Base-by-base conservation (phyloP, 345 rosid genomes). In the Moringa oleifera region DNA sequence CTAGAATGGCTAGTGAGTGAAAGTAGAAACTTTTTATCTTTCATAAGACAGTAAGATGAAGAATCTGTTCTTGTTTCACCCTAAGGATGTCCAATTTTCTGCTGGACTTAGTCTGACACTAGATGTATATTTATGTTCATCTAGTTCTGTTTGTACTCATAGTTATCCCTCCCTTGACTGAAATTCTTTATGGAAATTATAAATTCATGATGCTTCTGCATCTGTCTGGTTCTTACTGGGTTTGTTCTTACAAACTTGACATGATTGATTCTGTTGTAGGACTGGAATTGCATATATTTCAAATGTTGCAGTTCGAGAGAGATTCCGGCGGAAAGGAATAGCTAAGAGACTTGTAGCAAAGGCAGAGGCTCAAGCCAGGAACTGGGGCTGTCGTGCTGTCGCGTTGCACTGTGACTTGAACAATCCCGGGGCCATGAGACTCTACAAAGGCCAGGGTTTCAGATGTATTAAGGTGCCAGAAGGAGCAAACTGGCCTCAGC, bases 201-300 rank as follows among this genome's bases (percentile, higher is more conserved):
- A 16, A 11, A 16, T 1, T 41, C 6, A 4, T 11, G 12, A 41
- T n/a, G n/a, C n/a, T n/a, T n/a, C n/a, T n/a, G n/a, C 47, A 5
- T 4, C 47, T 41, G 12, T 41, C 47, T 15, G 12, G 47, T 41
- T 4, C 9, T 41, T 4, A 41, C 17, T 41, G 47, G 5, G 6
- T 41, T 33, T 50, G 25, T 45, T 18, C 33, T 25, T 53, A 20
- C 51, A 23, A 60, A 49, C 45, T 33, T 61, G 16, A 11, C 47
- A 41, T 11, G 13, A 41, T 5, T 41, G 47, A 28, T 56, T 49
- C 11, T 62, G 3, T 31, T 25, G 1, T 73, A 94, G 99, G 87
- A 82, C 89, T 0, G 97, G 96, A 75, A 79, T 90, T 31, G 99
- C 95, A 18, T 94, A 88, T 74, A 71, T 94, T 80, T 94, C 99